Conservation (phyloP, 768 basidiomycete genomes). For the Pleurotus pulmonarius region DNA sequence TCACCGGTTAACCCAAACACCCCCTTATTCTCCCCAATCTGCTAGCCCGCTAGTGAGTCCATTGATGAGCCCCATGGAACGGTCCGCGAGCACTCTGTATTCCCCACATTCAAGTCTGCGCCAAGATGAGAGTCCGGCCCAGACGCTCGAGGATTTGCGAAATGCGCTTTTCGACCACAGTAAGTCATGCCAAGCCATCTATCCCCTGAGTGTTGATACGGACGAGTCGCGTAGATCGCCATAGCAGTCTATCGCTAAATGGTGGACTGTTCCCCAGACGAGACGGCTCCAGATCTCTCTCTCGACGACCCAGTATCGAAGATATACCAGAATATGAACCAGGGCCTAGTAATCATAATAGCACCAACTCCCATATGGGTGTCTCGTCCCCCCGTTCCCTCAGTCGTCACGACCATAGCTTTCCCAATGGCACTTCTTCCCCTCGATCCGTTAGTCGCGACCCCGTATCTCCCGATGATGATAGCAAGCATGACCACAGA, state of each 20-base stretch:
- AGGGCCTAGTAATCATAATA: slow-evolving; percentile 6
- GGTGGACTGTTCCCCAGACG: slow-evolving; percentile 1
- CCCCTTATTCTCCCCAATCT: slow-evolving; percentile 30
- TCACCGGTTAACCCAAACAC: slow-evolving; percentile 23
- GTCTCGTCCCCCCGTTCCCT: neutral
- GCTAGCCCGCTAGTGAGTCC: slow-evolving; percentile 9
- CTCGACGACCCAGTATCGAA: slow-evolving; percentile 38
- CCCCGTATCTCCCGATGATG: slow-evolving; percentile 7
- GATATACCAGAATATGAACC: slow-evolving; percentile 32
- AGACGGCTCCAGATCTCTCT: slow-evolving; percentile 24
- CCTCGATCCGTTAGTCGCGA: slow-evolving; percentile 2
- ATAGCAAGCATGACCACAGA: slow-evolving; percentile 18
- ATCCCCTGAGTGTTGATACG: neutral
- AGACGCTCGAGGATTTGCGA: slow-evolving; percentile 35
- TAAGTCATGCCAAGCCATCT: neutral
- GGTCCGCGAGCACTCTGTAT: slow-evolving; percentile 5
- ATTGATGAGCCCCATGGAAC: slow-evolving; percentile 1
- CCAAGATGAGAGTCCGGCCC: slow-evolving; percentile 19
- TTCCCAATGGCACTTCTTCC: neutral
- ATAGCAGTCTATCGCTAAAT: slow-evolving; percentile 8
- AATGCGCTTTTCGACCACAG: slow-evolving; percentile 26
- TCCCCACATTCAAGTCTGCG: slow-evolving; percentile 1
- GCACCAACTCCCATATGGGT: neutral
- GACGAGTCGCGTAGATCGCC: neutral
- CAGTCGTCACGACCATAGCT: neutral